A percentile compares a stretch with the other conserved stretches of the same genome.
Evolutionary conservation across 148 eudicot genomes (phyloP).

Genomic region (Rhododendron vialii): DNA sequence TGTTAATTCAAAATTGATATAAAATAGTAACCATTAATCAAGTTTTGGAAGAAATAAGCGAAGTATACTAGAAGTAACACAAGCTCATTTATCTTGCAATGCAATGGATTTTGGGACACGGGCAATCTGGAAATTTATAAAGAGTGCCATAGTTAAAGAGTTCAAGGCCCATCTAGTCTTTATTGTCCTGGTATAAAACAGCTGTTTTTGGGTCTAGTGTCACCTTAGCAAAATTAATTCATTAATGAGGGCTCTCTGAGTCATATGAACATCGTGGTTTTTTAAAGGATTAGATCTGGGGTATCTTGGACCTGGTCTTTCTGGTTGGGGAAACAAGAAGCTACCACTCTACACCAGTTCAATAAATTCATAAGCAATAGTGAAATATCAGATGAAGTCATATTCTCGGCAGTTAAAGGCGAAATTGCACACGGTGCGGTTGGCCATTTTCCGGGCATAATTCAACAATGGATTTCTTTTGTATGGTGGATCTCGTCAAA

Average conservation of each 20-base stretch:
- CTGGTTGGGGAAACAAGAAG: conserved; percentile 6
- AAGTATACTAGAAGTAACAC: background rate
- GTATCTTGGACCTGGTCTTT: conserved; percentile 11
- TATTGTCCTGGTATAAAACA: background rate
- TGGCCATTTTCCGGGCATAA: too few species aligned
- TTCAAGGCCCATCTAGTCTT: conserved; percentile 9
- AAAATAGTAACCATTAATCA: background rate
- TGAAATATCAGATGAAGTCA: too few species aligned
- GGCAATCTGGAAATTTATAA: background rate
- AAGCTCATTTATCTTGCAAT: background rate
- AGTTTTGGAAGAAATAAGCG: background rate
- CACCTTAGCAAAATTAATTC: conserved; percentile 12
- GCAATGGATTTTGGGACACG: background rate
- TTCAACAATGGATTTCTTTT: too few species aligned
- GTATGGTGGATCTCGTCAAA: too few species aligned
- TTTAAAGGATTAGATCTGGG: conserved; percentile 2
- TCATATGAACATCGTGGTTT: background rate
- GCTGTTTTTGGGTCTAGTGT: background rate
- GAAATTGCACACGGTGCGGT: too few species aligned
- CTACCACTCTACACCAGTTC: background rate
- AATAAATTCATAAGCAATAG: background rate
- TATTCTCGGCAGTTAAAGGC: too few species aligned
- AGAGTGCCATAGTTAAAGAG: background rate
- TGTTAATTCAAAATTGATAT: background rate
- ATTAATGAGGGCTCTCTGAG: conserved; percentile 14